Conservation (phyloP, 2,329 filamentous ascomycete genomes). For the Colletotrichum echinochloae region DNA sequence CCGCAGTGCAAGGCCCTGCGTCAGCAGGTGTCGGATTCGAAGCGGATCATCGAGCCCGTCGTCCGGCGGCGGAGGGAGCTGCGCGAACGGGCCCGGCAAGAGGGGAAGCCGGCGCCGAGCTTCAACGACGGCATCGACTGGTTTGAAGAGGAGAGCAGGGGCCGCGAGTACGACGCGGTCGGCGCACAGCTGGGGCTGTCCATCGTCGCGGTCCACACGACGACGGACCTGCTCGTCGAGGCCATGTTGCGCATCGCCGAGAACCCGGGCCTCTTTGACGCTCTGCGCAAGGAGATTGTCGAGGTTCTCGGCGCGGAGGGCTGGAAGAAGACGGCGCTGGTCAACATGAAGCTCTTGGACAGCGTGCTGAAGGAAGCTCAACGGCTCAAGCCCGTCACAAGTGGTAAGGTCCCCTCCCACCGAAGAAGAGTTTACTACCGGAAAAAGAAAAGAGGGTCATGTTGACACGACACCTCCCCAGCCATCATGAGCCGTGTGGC, state of each 20-base stretch:
- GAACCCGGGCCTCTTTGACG: constrained; percentile 53
- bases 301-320: constrained; percentile 36
- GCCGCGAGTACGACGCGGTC: constrained; percentile 74
- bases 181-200: constrained; percentile 82
- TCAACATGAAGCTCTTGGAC: constrained; percentile 49
- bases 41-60: constrained; percentile 50
- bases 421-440: not conserved
- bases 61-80: constrained; percentile 44
- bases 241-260: constrained; percentile 54
- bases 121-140: constrained; percentile 57
- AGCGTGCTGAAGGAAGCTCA: constrained; percentile 56
- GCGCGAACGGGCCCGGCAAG: constrained; percentile 44
- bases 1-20: constrained; percentile 46
- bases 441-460: too few species aligned
- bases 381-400: constrained; percentile 40
- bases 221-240: constrained; percentile 52
- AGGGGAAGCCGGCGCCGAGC: not conserved
- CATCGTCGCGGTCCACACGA: constrained; percentile 64
- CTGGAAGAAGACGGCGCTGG: constrained; percentile 51
- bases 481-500: constrained; percentile 28
- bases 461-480: not conserved
- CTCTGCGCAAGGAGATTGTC: constrained; percentile 48
- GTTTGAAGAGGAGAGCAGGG: constrained; percentile 54
- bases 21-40: constrained; percentile 51
- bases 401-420: not conserved